Evolutionary conservation across 805 yeast species (phyloP).

Genomic region (Barnettozyma wickerhamii): DNA sequence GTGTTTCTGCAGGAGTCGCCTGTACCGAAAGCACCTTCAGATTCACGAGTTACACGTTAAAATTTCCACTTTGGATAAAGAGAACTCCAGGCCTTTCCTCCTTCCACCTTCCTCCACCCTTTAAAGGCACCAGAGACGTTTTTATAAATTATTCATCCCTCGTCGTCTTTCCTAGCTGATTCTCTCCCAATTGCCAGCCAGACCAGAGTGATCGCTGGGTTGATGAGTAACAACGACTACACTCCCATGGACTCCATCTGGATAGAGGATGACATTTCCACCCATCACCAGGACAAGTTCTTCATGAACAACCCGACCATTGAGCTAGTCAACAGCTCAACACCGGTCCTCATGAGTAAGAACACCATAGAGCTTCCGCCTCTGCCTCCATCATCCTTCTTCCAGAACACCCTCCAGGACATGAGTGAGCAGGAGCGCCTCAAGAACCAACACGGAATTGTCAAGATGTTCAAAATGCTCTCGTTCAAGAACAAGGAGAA

Average conservation of each 20-base stretch:
- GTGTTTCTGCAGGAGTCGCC: neutral
- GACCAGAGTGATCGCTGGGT: no score
- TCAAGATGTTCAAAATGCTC: conserved; percentile 29
- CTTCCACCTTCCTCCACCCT: no score
- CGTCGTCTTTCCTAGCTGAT: neutral
- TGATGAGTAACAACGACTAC: no score
- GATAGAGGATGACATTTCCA: conserved; percentile 35
- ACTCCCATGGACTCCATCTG: conserved; percentile 36
- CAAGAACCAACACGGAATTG: conserved; percentile 22
- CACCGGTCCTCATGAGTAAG: conserved; percentile 29
- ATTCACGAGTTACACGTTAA: no score
- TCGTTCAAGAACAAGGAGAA: conserved; percentile 21
- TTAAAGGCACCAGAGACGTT: neutral
- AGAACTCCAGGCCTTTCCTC: no score
- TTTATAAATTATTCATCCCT: neutral
- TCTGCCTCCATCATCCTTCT: conserved; percentile 27
- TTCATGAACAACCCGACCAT: conserved; percentile 28
- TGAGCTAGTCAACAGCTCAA: conserved; percentile 30
- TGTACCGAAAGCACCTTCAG: no score
- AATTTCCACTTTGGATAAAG: no score
- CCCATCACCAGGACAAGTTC: conserved; percentile 22
- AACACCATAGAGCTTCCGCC: conserved; percentile 35
- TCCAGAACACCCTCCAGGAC: conserved; percentile 9
- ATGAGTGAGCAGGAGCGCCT: conserved; percentile 1
- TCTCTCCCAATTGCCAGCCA: no score